These are phyloP conservation scores for Fonsecaea pugnacius DNA, from an alignment of 2,329 filamentous ascomycete genomes.

Conservation along the genomic window DNA sequence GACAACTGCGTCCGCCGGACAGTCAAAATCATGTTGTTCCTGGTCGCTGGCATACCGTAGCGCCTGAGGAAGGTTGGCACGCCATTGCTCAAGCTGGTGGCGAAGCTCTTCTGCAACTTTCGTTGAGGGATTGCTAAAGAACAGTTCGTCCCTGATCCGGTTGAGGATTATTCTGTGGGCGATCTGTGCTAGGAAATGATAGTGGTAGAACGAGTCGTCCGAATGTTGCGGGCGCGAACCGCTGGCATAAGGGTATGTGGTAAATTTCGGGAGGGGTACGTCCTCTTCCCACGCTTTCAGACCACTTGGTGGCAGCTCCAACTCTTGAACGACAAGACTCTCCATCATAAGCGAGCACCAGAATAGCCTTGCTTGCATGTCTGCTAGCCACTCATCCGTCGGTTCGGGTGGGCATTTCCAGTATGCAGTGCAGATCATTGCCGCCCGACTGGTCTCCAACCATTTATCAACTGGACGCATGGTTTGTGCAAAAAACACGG, in stretches of 20 bases:
- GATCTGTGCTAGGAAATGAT: constrained; percentile 62
- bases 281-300: constrained; percentile 57
- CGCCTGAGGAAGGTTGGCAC: constrained; percentile 54
- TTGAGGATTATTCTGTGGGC: constrained; percentile 62
- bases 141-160: constrained; percentile 51
- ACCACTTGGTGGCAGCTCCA: constrained; percentile 57
- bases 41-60: constrained; percentile 52
- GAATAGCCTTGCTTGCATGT: constrained; percentile 61
- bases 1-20: constrained; percentile 29
- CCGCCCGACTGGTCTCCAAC: constrained; percentile 58
- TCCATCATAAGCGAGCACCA: constrained; percentile 63
- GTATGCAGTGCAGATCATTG: constrained; percentile 52
- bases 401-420: constrained; percentile 47
- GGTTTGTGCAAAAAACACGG: constrained; percentile 58
- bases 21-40: constrained; percentile 33
- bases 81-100: constrained; percentile 62
- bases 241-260: constrained; percentile 47
- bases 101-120: constrained; percentile 57
- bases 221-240: constrained; percentile 47
- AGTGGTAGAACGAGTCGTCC: constrained; percentile 61
- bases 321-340: constrained; percentile 60
- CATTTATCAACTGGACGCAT: constrained; percentile 60
- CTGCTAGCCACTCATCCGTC: constrained; percentile 57
- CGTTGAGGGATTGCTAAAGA: constrained; percentile 53
- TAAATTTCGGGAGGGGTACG: constrained; percentile 60